A percentile compares a stretch with the other conserved stretches of the same genome.
phyloP scores from a whole-genome alignment of 148 eudicot genomes.

The Chenopodium formosanum region DNA sequence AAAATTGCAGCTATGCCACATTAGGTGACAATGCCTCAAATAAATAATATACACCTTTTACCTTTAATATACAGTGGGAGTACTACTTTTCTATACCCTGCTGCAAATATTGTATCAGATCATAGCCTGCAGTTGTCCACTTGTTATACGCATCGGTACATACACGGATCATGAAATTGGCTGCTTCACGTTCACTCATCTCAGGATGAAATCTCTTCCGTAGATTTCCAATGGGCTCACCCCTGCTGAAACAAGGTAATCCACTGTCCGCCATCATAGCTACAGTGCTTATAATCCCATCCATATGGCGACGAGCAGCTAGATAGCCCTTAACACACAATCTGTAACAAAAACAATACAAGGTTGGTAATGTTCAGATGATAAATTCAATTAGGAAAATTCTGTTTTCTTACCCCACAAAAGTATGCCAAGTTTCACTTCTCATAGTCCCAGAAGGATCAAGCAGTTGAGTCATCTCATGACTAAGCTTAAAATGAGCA shows the following conservation, averaged over 20 bases:
- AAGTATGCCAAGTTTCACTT: conserved; percentile 88
- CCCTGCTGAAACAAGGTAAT: conserved; percentile 95
- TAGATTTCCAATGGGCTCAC: conserved; percentile 89
- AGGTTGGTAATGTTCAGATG: neutral
- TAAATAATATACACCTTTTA: conserved; percentile 18
- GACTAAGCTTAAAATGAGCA: conserved; percentile 97
- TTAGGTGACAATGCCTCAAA: conserved; percentile 16
- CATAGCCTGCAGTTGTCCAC: conserved; percentile 99
- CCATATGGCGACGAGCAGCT: conserved; percentile 93
- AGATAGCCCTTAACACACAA: conserved; percentile 98
- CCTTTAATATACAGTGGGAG: conserved; percentile 3
- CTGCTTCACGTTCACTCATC: conserved; percentile 95
- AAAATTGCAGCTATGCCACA: conserved; percentile 14
- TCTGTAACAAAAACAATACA: conserved; percentile 38
- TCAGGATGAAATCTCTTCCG: conserved; percentile 96
- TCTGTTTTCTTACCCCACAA: conserved; percentile 59
- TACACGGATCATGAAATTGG: conserved; percentile 84
- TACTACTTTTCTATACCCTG: conserved; percentile 90
- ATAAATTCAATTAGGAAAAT: neutral
- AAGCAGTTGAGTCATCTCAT: conserved; percentile 98
- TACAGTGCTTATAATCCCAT: conserved; percentile 92
- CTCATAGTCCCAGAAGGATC: conserved; percentile 98
- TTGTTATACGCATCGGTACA: conserved; percentile 97
- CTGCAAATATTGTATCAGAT: conserved; percentile 93
- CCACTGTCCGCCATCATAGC: conserved; percentile 91